Evolutionary conservation across 257 asterid genomes (phyloP), one percentile per base, ranked within the genome.

Genomic region (Scutellaria baicalensis): DNA sequence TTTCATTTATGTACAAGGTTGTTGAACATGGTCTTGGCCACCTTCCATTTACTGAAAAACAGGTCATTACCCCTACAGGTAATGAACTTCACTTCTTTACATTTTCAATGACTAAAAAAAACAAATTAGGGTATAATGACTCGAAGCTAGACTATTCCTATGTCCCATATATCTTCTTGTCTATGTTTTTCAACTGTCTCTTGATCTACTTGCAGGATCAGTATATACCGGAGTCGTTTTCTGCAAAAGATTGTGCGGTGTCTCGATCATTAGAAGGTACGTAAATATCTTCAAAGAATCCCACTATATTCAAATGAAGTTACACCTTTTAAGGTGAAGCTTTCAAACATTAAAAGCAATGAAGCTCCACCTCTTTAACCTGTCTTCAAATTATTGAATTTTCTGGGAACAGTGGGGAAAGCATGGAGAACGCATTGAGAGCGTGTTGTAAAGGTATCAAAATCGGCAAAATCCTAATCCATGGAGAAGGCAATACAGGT

Each of bases 11-110:
- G 13, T 72, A 48, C 61, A 64, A 93, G 99, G 95, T 93, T 67
- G 97, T 93, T 64, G 97, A 93, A 71, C 93, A 93, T 70, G 99
- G 97, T 56, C 85, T 93, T 40, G 97, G 99, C 64, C 97, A 93
- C 75, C 97, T 93, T 75, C 99, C 99, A 33, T 93, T 93, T 62
- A 89, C 92, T 6, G 99, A 93, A 80, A 91, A 89, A 72, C 99
- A 91, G 89, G 77, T 89, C 48, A 72, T 48, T 47, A 93, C 99
- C 74, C 99, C 99, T 11, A 93, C 99, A 77, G 98, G 98, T 90
- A 62, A 61, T 42, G 17, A 49, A n/a, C 44, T n/a, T 35, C 33
- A 5, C 21, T 59, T 20, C 6, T 36, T 31, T n/a, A 9, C 17
- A 44, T 44, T 44, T 44, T 14, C 8, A 13, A 59, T 59, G 11